Evolutionary conservation across 208 protist genomes (phyloP), one percentile per base, ranked within the genome.

Genomic region (Vickermania ingenoplastis): DNA sequence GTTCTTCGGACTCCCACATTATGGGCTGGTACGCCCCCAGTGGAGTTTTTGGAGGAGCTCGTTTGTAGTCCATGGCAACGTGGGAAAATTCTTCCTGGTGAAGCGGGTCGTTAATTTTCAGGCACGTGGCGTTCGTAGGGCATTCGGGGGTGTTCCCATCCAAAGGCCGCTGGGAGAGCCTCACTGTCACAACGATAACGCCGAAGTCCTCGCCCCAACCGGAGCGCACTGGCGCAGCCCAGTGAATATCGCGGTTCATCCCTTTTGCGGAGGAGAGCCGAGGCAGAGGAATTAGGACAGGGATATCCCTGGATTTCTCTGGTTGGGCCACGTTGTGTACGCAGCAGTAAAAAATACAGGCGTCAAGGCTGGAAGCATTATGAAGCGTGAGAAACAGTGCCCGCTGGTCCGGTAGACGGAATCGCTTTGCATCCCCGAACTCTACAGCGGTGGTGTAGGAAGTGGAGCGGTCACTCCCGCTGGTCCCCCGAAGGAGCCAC

Each of bases 221-320:
- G 13, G 75, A 84, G 63, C 86, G 83, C 41, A 91, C 83, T 21
- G 83, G 69, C 0, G 79, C 65, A 7, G 71, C 63, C 81, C 81
- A 94, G 48, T 74, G 77, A 13, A 94, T 69, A 67, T 94, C 86
- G 2, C 86, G 75, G 55, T 94, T 73, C 51, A 85, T 72, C 72
- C 77, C 5, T 67, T 70, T 1, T 53, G 23, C 17, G 3, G 61
- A 57, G 0, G 63, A 57, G 23, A 89, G 68, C 14, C 81, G 68
- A 0, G 82, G 83, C 36, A 94, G 67, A 3, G 83, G 80, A 36
- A 93, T 52, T 27, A 67, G 45, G 4, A 87, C 69, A 1, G 66
- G 57, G 24, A 92, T 79, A 24, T 92, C 86, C 17, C 73, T 48
- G 1, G 81, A 75, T 53, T 66, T 65, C 21, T 62, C 57, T 14